Percentiles rank a stretch among this genome's conserved stretches.
Evolutionary conservation across 768 basidiomycete species (phyloP).

Genomic region (Tylopilus cervinicoccineus): DNA sequence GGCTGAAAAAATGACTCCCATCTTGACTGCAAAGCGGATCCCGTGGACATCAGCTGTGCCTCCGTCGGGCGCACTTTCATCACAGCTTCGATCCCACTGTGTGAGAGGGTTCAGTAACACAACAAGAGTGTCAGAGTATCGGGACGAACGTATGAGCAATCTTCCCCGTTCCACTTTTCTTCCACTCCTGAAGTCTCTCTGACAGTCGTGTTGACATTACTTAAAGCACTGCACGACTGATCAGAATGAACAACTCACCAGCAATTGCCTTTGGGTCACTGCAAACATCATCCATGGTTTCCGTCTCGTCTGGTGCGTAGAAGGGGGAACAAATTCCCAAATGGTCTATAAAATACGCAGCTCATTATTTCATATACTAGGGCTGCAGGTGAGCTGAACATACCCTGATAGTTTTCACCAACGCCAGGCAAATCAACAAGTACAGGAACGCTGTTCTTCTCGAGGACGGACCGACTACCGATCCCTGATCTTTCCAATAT

Average conservation of each 20-base stretch:
- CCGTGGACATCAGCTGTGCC: conserved; percentile 43
- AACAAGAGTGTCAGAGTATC: no score
- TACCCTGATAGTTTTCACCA: conserved; percentile 64
- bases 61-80: conserved; percentile 50
- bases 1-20: conserved; percentile 52
- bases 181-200: conserved; percentile 33
- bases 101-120: no score
- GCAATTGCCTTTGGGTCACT: conserved; percentile 33
- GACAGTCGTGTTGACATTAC: not conserved
- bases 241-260: conserved; percentile 29
- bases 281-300: conserved; percentile 48
- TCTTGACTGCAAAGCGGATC: conserved; percentile 39
- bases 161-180: conserved; percentile 40
- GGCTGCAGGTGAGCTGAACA: not conserved
- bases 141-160: no score
- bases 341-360: conserved; percentile 29
- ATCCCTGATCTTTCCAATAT: conserved; percentile 68
- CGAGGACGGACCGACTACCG: conserved; percentile 48
- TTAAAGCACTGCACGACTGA: not conserved
- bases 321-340: conserved; percentile 27
- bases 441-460: conserved; percentile 41
- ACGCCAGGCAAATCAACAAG: conserved; percentile 72
- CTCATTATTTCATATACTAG: no score
- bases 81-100: no score
- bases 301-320: conserved; percentile 39